phyloP scores from a whole-genome alignment of 768 basidiomycete genomes.

The Mycena maculata region DNA sequence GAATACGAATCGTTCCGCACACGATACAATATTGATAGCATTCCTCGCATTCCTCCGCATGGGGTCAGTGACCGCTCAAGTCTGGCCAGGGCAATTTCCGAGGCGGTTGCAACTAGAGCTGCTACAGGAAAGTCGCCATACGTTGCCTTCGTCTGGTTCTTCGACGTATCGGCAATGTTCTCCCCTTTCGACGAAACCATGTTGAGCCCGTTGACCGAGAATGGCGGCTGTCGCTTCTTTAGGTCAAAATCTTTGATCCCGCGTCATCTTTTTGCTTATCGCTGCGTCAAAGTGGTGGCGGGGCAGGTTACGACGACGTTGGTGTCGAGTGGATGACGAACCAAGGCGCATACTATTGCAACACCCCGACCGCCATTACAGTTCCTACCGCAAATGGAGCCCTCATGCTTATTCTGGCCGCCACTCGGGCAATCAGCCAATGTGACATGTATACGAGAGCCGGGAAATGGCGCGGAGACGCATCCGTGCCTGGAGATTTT shows the following conservation, averaged over 20 bases:
- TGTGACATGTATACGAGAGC: slow-evolving; percentile 33
- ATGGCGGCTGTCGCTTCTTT: slow-evolving; percentile 33
- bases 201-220: slow-evolving; percentile 25
- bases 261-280: neutral
- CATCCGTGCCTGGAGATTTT: slow-evolving; percentile 20
- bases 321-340: slow-evolving; percentile 32
- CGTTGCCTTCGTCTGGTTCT: slow-evolving; percentile 33
- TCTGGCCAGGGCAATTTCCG: slow-evolving; percentile 18
- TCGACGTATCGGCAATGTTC: neutral
- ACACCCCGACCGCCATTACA: slow-evolving; percentile 35
- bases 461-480: slow-evolving; percentile 34
- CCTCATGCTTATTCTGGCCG: slow-evolving; percentile 37
- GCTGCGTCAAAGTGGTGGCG: slow-evolving; percentile 21
- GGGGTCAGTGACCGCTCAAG: slow-evolving; percentile 9
- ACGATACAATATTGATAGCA: slow-evolving; percentile 26
- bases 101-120: slow-evolving; percentile 20
- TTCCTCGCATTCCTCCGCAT: slow-evolving; percentile 17
- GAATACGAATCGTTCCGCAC: slow-evolving; percentile 21
- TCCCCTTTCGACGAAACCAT: slow-evolving; percentile 30
- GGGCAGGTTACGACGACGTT: slow-evolving; percentile 33
- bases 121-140: slow-evolving; percentile 24
- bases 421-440: slow-evolving; percentile 31
- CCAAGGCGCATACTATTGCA: slow-evolving; percentile 35
- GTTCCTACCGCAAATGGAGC: slow-evolving; percentile 39
- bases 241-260: slow-evolving; percentile 7